Base-by-base conservation (phyloP, 495 filamentous ascomycete genomes). In the Podospora sp. region DNA sequence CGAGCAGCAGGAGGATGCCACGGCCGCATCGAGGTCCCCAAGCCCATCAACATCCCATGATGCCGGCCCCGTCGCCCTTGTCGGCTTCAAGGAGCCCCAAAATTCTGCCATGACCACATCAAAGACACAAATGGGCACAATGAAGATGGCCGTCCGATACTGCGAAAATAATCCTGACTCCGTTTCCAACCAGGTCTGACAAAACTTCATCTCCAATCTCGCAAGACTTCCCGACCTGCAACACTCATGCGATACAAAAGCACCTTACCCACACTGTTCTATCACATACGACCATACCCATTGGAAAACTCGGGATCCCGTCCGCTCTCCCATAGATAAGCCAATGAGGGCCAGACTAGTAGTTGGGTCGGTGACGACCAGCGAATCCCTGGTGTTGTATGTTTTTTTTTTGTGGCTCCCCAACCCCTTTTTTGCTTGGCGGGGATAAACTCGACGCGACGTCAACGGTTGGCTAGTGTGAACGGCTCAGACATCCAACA, bases 251-350 rank as follows among this genome's bases (percentile, higher is more conserved):
- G 40, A 14, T 11, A 46, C 5, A 2, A 46, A 46, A 12, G 2
- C 40, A 14, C 3, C 4, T 33, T 8, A 3, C 29, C 8, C 29
- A 33, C 8, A 33, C 29, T 33, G 29, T 8, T 33, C 40, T 6
- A 18, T 2, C 68, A 77, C 75, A 77, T 82, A 79, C 80, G 79
- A 80, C 80, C 81, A 82, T 75, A 81, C 62, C 73, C 71, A 72
- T 29, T 72, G 68, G 80, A 82, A 65, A 76, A 77, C 69, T 76
- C 79, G 79, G 79, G 75, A 80, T 80, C 80, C 81, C 80, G 80
- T 82, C 78, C 78, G 81, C 76, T 83, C 81, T 80, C 73, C 78
- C 80, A 72, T 81, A 77, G 75, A 75, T 72, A 78, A 79, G 73
- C 73, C 59, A 65, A 60, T 68, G 57, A 67, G 33, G 36, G 67